Evolutionary conservation across 805 yeast genomes (phyloP), one percentile per base, ranked within the genome.

Genomic region (Candida vaughaniae): DNA sequence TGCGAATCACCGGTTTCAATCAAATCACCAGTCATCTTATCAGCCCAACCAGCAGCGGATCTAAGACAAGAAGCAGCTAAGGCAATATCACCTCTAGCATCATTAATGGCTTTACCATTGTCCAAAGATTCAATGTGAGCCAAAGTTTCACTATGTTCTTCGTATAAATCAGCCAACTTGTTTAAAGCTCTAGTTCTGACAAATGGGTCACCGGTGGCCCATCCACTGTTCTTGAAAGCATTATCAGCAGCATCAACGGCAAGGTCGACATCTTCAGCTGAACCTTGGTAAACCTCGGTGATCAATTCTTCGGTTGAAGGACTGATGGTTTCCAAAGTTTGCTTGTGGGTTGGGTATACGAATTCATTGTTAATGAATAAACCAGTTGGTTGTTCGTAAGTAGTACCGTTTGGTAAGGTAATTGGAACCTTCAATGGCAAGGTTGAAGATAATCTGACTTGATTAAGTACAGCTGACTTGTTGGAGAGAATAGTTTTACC

Each of bases 41-140:
- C 96, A 53, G 95, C 87, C 79, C 80, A 86, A 46, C 96, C 96
- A 41, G 90, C 96, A 61, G 86, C 82, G 47, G 89, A 82, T 66
- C 91, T 79, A 60, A 87, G 65, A 60, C 82, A 84, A 48, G 73
- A 73, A 30, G 82, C 74, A 35, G 82, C 77, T 45, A 84, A 73
- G 26, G 71, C 80, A 41, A 90, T 82, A 58, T 89, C 96, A 43
- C 86, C 88, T 48, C 75, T 66, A 17, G 95, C 78, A 58, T 80
- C 76, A 32, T 63, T 55, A 48, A 82, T 62, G 26, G 95, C 81
- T 69, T 89, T 90, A 64, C 97, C 97, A 56, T 88, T 86, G 62
- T 90, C 96, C 56, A 83, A 68, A 16, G 95, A 73, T 66, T 90
- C 97, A 53, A 90, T 83, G 29, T 78, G 68, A 19, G 96, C 89